A percentile compares a stretch with the other conserved stretches of the same genome.
Evolutionary conservation across 306 rosid genomes (phyloP).

Genomic region (Corylus americana): DNA sequence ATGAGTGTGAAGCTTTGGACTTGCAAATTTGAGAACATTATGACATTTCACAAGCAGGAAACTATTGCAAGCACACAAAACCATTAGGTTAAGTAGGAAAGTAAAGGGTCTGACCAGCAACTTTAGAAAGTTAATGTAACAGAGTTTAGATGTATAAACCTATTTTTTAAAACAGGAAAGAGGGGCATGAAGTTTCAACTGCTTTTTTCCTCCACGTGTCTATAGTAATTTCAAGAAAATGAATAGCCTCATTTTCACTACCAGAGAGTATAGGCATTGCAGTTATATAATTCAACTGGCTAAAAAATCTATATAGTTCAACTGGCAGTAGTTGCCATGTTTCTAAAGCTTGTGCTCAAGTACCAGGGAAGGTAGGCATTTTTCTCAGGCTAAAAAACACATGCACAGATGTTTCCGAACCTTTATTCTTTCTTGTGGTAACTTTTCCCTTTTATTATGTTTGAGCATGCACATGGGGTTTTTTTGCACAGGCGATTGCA

Average conservation of each 20-base stretch:
- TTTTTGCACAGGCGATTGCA: not conserved
- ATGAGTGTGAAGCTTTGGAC: slow-evolving; percentile 9
- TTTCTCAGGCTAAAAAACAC: not conserved
- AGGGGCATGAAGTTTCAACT: not conserved
- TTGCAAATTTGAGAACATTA: not conserved
- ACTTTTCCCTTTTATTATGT: not conserved
- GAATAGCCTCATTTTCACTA: not conserved
- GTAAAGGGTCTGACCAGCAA: not conserved
- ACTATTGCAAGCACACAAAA: not conserved
- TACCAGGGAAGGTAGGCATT: not conserved
- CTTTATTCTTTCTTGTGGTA: not conserved
- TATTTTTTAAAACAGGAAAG: not conserved
- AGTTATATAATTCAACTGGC: not conserved
- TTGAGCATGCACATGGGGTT: not conserved
- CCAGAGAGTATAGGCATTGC: not conserved
- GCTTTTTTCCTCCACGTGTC: not conserved
- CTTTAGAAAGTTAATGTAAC: not conserved
- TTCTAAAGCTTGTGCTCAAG: not conserved
- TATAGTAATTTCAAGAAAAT: not conserved
- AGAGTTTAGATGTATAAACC: not conserved
- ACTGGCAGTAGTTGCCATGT: not conserved
- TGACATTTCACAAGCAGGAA: not conserved
- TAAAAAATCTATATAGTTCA: not conserved
- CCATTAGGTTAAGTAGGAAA: not conserved
- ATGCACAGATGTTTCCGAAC: not conserved